These are phyloP conservation scores for Pezicula rhizophila DNA, from an alignment of 2,329 filamentous ascomycete genomes.

Conservation along the genomic window DNA sequence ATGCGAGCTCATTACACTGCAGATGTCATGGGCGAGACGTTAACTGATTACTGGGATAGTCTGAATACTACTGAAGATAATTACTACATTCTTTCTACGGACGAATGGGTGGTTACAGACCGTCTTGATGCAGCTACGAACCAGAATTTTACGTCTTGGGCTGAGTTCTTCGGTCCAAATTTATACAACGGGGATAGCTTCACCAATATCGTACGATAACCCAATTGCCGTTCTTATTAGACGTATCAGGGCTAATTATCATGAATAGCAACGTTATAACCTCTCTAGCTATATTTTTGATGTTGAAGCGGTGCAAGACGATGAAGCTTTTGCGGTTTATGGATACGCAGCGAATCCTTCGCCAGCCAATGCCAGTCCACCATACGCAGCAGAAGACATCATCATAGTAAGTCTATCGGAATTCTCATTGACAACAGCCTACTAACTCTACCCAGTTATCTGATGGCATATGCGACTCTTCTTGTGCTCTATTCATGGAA, in stretches of 20 bases:
- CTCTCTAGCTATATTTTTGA: constrained; percentile 17
- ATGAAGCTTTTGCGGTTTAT: constrained; percentile 24
- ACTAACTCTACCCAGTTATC: constrained; percentile 38
- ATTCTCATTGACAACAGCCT: constrained; percentile 1
- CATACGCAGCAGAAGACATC: constrained; percentile 35
- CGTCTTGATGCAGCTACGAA: constrained; percentile 14
- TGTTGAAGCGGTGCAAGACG: constrained; percentile 6
- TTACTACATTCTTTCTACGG: constrained; percentile 10
- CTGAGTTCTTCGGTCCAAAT: constrained; percentile 15
- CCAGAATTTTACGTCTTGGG: constrained; percentile 17
- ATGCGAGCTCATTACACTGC: constrained; percentile 16
- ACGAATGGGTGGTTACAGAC: constrained; percentile 17
- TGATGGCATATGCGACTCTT: constrained; percentile 53
- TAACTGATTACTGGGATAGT: constrained; percentile 18
- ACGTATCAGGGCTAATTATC: neutral
- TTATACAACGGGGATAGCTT: constrained; percentile 14
- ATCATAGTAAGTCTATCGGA: constrained; percentile 24
- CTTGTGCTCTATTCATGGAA: constrained; percentile 51
- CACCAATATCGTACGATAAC: constrained; percentile 13
- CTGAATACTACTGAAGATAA: constrained; percentile 7
- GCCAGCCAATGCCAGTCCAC: constrained; percentile 11
- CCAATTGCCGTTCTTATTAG: neutral
- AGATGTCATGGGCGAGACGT: constrained; percentile 14
- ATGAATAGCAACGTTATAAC: constrained; percentile 19
- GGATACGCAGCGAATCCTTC: constrained; percentile 18